phyloP scores from a whole-genome alignment of 2,329 filamentous ascomycete species.

The Botrytis elliptica region DNA sequence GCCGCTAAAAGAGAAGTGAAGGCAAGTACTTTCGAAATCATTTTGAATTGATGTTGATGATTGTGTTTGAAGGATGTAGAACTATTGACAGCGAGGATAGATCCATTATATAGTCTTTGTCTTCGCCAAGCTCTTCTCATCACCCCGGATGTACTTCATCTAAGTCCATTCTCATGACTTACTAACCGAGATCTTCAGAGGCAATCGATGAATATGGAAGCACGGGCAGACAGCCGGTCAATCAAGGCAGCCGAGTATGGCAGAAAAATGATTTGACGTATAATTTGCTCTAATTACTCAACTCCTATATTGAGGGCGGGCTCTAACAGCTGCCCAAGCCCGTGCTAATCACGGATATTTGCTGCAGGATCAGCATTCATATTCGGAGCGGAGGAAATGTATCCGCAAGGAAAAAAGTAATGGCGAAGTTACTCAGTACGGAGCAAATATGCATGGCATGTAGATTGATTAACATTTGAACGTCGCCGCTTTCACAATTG shows the following conservation, averaged over 20 bases:
- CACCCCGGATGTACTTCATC: neutral
- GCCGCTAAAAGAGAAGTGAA: conserved; percentile 46
- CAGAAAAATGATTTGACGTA: conserved; percentile 12
- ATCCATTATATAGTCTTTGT: conserved; percentile 31
- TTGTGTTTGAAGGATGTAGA: neutral
- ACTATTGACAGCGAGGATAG: conserved; percentile 14
- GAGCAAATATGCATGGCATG: neutral
- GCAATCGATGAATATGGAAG: conserved; percentile 28
- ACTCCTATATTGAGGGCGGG: neutral
- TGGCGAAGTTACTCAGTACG: conserved; percentile 2
- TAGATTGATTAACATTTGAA: neutral
- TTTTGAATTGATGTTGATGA: conserved; percentile 28
- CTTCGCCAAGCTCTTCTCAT: neutral
- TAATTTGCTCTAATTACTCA: neutral
- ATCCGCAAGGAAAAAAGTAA: conserved; percentile 6
- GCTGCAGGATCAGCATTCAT: neutral
- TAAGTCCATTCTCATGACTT: neutral
- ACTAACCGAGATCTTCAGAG: neutral
- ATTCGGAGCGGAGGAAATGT: conserved; percentile 2
- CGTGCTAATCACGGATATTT: conserved; percentile 5
- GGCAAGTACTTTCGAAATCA: conserved; percentile 41
- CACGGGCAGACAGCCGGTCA: conserved; percentile 34
- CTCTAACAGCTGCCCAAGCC: neutral
- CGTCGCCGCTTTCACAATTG: neutral
- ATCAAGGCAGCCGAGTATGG: conserved; percentile 28